Base-by-base conservation (phyloP, 495 filamentous ascomycete species). In the Aspergillus carlsbadensis region DNA sequence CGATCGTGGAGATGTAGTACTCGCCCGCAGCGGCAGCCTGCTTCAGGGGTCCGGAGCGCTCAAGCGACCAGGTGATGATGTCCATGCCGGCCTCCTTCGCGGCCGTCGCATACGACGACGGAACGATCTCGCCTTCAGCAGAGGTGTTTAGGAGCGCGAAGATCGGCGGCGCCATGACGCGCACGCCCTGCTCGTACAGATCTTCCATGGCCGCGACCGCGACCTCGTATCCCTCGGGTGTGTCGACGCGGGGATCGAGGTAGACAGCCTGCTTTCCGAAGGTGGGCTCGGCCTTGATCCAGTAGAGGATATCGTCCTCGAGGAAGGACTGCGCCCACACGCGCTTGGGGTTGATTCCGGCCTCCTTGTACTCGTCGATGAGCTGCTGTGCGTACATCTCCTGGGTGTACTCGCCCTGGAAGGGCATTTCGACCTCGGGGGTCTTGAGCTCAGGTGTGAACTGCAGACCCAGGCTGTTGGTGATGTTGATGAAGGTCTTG, bases 371-470 rank as follows among this genome's bases (percentile, higher is more conserved):
- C 54, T 77, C 77, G 60, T 84, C 75, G 59, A 86, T 74, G 56
- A 87, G 65, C 59, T 85, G 78, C 68, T 83, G 80, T 1, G 78
- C 79, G 64, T 78, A 86, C 39, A 71, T 65, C 51, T 80, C 68
- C 63, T 81, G 81, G 0, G 82, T 86, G 70, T 84, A 85, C 17
- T 60, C 52, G 36, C 78, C 74, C n/a, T 80, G 63, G 69, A 85
- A 87, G 2, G 83, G 84, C 83, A 85, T 86, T 3, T 67, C 60
- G 26, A 85, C 80, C 48, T 75, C 64, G 13, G 83, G 83, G 6
- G 78, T 75, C 70, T 87, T 87, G 24, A 84, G 72, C 64, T 87
- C 84, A 4, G 82, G 79, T 0, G 84, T 84, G 71, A 86, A 85
- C 49, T 81, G 70, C 10, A 82, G 65, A 0, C 75, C 79, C 34